Evolutionary conservation across 176 grass and related monocot genomes (phyloP).

Genomic region (Oryza meyeriana): DNA sequence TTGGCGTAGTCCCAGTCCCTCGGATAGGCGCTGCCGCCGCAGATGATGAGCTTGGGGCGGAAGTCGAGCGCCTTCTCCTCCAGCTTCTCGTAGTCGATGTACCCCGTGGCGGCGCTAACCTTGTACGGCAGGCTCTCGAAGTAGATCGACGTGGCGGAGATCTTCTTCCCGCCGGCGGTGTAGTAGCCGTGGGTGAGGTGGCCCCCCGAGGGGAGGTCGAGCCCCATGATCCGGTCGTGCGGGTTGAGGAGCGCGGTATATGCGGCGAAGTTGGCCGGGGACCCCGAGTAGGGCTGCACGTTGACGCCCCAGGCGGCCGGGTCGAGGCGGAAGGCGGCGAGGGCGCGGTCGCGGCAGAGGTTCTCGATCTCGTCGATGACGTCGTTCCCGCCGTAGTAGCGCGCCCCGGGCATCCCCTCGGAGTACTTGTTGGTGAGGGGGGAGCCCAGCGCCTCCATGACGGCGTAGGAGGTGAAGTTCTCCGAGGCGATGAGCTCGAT

Average conservation of each 20-base stretch:
- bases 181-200: constrained; percentile 98
- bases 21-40: constrained; percentile 91
- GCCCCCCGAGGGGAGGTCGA: constrained; percentile 85
- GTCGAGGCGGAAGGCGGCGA: constrained; percentile 72
- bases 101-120: constrained; percentile 63
- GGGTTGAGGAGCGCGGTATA: constrained; percentile 96
- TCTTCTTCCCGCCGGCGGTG: constrained; percentile 91
- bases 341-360: constrained; percentile 80
- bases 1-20: constrained; percentile 96
- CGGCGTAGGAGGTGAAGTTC: constrained; percentile 98
- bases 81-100: constrained; percentile 92
- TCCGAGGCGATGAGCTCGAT: constrained; percentile 99
- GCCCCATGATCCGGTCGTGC: constrained; percentile 98
- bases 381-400: constrained; percentile 97
- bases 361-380: constrained; percentile 95
- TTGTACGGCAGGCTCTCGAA: constrained; percentile 96
- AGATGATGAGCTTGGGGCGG: constrained; percentile 98
- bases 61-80: constrained; percentile 99
- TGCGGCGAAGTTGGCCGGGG: constrained; percentile 98
- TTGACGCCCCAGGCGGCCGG: constrained; percentile 80
- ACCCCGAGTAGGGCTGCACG: constrained; percentile 98
- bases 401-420: constrained; percentile 85
- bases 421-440: constrained; percentile 99
- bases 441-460: constrained; percentile 93
- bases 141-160: constrained; percentile 98